Evolutionary conservation across 1,284 basidiomycete species (phyloP), one percentile per base, ranked within the genome.

Genomic region (Phellinidium pouzarii): DNA sequence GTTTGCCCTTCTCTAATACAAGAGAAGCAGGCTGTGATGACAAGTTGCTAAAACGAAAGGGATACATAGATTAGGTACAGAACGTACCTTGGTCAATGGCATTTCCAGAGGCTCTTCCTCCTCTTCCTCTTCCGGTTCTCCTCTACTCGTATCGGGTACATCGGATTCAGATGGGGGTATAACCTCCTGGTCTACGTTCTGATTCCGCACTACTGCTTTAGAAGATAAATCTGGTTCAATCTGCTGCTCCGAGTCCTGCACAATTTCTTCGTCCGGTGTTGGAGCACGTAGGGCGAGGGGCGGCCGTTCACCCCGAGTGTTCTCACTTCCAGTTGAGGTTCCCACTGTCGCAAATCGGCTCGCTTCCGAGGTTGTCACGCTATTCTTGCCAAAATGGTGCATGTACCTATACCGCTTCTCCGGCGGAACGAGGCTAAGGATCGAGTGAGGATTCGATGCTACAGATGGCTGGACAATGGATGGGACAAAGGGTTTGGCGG

Each of bases 241-340:
- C 26, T 55, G 48, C 11, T 60, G 58, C 44, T 65, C 66, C 6
- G 67, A 66, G 29, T 66, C 67, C 3, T 63, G 63, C 4, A 66
- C 59, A 12, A 65, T 44, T 3, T 63, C 64, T 23, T 53, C 50
- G 17, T 58, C 52, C 17, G 37, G 14, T 26, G 37, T 19, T 4
- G 34, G 26, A 22, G 38, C 22, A 19, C 23, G 19, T 7, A 38
- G 27, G 9, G 26, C 22, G 22, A 26, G 44, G 4, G 22, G 6
- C 27, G 37, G n/a, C 4, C n/a, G 8, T 5, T 4, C 37, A 38
- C 17, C 20, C 5, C 37, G 25, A 3, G 25, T n/a, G 8, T 12
- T 9, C 12, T 25, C 27, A 48, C 19, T 19, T 12, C 20, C 45
- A 17, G 44, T 12, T n/a, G 47, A 53, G 42, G 44, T 47, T 4